Conservation (phyloP, 2,329 filamentous ascomycete species). For the Penicillium brevicompactum region DNA sequence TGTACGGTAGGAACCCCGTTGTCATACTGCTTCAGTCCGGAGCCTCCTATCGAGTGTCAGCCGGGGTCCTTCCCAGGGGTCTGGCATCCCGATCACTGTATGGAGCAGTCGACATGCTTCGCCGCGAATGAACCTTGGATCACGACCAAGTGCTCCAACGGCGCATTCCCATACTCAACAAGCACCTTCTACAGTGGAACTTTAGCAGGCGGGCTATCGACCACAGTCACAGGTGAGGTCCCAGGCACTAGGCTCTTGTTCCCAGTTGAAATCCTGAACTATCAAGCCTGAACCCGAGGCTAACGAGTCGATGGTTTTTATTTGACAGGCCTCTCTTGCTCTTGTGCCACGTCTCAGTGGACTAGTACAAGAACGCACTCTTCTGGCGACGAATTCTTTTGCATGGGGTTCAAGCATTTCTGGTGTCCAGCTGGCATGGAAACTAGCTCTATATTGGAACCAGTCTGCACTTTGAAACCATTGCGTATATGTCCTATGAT, state of each 20-base stretch:
- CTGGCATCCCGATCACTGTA: constrained; percentile 30
- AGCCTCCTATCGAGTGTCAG: constrained; percentile 21
- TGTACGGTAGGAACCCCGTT: constrained; percentile 29
- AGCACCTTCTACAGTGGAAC: constrained; percentile 23
- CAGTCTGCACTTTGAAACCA: constrained; percentile 22
- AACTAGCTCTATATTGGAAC: constrained; percentile 18
- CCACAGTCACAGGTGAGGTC: constrained; percentile 22
- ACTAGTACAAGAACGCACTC: constrained; percentile 20
- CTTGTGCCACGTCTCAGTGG: constrained; percentile 25
- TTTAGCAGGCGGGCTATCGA: constrained; percentile 19
- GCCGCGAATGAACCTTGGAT: constrained; percentile 25
- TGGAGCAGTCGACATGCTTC: constrained; percentile 25
- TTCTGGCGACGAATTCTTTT: constrained; percentile 21
- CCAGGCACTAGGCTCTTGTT: not conserved
- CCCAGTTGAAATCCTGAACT: not conserved
- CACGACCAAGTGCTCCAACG: constrained; percentile 28
- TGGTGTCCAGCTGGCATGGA: constrained; percentile 29
- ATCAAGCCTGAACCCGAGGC: not conserved
- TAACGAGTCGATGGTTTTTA: not conserved
- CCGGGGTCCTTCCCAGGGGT: constrained; percentile 25
- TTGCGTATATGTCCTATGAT: constrained; percentile 13
- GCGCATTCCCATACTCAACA: constrained; percentile 22
- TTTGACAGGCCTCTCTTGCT: constrained; percentile 23
- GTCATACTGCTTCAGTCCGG: constrained; percentile 23
- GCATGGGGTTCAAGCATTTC: constrained; percentile 21